phyloP scores from a whole-genome alignment of 345 rosid genomes.

The Eucalyptus melliodora region DNA sequence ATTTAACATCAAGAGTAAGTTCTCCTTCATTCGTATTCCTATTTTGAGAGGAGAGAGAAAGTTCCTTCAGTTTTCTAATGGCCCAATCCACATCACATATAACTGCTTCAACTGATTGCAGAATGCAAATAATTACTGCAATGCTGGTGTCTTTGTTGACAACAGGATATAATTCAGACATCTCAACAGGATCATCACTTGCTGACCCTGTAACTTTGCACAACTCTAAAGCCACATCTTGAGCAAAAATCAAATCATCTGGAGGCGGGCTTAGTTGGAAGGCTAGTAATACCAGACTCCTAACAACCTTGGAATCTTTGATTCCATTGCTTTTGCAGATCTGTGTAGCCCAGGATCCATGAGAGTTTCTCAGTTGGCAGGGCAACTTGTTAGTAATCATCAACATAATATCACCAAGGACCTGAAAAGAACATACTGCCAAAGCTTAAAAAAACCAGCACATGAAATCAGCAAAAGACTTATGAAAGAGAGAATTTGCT shows the following conservation, averaged over 20 bases:
- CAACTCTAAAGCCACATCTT: constrained; percentile 37
- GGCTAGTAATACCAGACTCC: constrained; percentile 39
- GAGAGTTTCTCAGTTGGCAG: constrained; percentile 34
- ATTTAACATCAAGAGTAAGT: constrained; percentile 3
- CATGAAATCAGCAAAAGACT: background rate
- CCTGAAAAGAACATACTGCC: constrained; percentile 19
- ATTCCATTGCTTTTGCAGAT: constrained; percentile 39
- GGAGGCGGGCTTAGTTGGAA: constrained; percentile 38
- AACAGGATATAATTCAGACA: constrained; percentile 29
- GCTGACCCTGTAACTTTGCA: constrained; percentile 23
- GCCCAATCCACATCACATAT: constrained; percentile 60
- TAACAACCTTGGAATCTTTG: constrained; percentile 30
- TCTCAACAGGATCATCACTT: background rate
- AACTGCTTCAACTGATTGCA: constrained; percentile 41
- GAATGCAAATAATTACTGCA: constrained; percentile 1
- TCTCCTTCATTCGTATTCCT: constrained; percentile 16
- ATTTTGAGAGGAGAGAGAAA: constrained; percentile 22
- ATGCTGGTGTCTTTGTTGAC: constrained; percentile 34
- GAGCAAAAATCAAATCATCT: constrained; percentile 35
- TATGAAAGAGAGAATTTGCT: background rate
- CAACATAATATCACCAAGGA: constrained; percentile 41
- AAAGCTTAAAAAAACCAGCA: background rate
- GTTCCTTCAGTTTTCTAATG: constrained; percentile 36
- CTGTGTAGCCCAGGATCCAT: constrained; percentile 46
- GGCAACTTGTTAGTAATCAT: constrained; percentile 38